Evolutionary conservation across 345 rosid genomes (phyloP), one percentile per base, ranked within the genome.

Genomic region (Rhodomyrtus tomentosa): DNA sequence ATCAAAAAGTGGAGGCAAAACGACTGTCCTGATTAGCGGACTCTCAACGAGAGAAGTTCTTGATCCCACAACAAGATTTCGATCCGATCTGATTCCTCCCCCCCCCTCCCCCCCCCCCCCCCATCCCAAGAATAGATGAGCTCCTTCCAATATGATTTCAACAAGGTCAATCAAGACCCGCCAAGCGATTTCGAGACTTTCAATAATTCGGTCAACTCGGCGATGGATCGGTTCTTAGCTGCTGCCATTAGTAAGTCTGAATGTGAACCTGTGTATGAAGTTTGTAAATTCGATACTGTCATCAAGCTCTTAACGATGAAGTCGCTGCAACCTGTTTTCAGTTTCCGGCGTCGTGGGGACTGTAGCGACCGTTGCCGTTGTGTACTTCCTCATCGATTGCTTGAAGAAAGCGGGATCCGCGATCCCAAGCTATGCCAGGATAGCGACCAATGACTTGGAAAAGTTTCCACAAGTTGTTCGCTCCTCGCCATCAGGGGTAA

Each of bases 341-440:
- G 72, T 82, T 82, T 82, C 50, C 4, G 16, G 32, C 20, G 45
- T 82, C 32, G 29, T 82, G 11, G 68, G 49, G 45, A 83, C 84
- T 15, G 32, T 53, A 24, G 89, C 85, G 10, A 20, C 80, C 5
- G 87, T 85, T 0, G 87, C 85, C 2, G 32, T 87, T 50, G 82
- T 84, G 2, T 85, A 82, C 84, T 84, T 80, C 59, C 55, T 87
- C 14, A 83, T 87, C 16, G 82, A 83, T 27, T 87, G 89, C 79
- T 79, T 87, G 82, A 85, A 80, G 83, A 87, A 87, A 80, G 82
- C 87, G 1, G 89, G 87, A 49, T 52, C 55, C 27, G 85, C 89
- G 15, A 85, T 84, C 49, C 87, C 89, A n/a, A 38, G 51, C 5
- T 85, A 82, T 80, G 87, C 87, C 22, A 74, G 82, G 32, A 50